These are phyloP conservation scores for Saccharomyces kudriavzevii DNA, from an alignment of 805 yeast genomes.

Conservation along the genomic window DNA sequence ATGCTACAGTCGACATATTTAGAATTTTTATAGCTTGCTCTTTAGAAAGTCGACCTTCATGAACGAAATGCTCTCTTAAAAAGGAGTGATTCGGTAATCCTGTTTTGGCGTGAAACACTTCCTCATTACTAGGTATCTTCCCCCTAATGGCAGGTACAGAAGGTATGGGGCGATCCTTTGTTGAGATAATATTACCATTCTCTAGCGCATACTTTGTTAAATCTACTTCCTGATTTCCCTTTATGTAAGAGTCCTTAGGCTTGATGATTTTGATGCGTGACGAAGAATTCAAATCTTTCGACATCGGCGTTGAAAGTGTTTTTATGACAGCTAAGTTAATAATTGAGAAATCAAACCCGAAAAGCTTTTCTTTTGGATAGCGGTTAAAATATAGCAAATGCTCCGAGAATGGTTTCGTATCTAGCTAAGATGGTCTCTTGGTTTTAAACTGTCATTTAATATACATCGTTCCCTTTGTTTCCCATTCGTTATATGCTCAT, in stretches of 20 bases:
- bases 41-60: conserved; percentile 68
- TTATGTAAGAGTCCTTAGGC: conserved; percentile 8
- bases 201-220: conserved; percentile 36
- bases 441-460: background rate
- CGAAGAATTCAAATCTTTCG: background rate
- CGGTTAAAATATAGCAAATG: background rate
- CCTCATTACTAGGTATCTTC: conserved; percentile 50
- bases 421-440: background rate
- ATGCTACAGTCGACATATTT: conserved; percentile 47
- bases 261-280: conserved; percentile 16
- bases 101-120: conserved; percentile 44
- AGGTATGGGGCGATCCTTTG: conserved; percentile 38
- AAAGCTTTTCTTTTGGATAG: background rate
- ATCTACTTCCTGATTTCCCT: conserved; percentile 19
- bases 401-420: background rate
- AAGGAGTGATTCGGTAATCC: conserved; percentile 64
- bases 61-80: conserved; percentile 56
- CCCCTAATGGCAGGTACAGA: conserved; percentile 58
- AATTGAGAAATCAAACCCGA: background rate
- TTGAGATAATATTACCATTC: conserved; percentile 38
- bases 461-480: background rate
- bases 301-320: background rate
- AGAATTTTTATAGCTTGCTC: conserved; percentile 61
- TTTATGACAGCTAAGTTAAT: background rate
- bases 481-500: background rate